These are phyloP conservation scores for Lyophyllum shimeji DNA, from an alignment of 768 basidiomycete species.

Conservation along the genomic window DNA sequence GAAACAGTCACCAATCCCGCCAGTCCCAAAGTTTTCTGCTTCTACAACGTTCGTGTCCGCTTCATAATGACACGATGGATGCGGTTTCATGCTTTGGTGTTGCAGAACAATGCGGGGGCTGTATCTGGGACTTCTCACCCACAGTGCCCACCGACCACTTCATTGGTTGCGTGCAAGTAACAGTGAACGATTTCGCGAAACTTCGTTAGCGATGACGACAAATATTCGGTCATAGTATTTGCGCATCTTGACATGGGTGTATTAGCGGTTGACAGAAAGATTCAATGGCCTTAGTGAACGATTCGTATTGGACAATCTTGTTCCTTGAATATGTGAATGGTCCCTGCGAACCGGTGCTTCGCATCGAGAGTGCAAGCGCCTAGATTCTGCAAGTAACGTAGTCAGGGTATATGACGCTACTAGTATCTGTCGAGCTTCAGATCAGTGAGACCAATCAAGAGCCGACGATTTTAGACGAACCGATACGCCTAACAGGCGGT, in stretches of 20 bases:
- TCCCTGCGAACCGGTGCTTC: no score
- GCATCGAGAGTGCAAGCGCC: no score
- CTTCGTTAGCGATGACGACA: not conserved
- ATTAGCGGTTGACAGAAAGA: no score
- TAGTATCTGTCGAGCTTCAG: not conserved
- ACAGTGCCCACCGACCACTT: constrained; percentile 1
- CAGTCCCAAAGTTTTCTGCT: not conserved
- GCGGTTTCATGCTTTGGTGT: not conserved
- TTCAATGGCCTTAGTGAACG: no score
- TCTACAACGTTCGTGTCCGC: not conserved
- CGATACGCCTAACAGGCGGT: not conserved
- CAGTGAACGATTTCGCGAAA: not conserved
- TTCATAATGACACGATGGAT: not conserved
- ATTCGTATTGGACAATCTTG: no score
- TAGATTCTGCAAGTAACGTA: not conserved
- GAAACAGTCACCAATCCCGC: not conserved
- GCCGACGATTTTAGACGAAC: not conserved
- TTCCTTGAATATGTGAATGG: no score
- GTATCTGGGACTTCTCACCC: not conserved
- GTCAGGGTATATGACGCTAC: not conserved
- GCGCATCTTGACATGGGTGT: no score
- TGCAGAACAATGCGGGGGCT: constrained; percentile 9
- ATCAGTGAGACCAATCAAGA: not conserved
- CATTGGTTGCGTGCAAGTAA: constrained; percentile 1
- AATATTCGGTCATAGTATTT: not conserved